Percentiles rank a stretch among this genome's conserved stretches.
Conservation (phyloP, 1,284 basidiomycete species). For the Marasmius tenuissimus region DNA sequence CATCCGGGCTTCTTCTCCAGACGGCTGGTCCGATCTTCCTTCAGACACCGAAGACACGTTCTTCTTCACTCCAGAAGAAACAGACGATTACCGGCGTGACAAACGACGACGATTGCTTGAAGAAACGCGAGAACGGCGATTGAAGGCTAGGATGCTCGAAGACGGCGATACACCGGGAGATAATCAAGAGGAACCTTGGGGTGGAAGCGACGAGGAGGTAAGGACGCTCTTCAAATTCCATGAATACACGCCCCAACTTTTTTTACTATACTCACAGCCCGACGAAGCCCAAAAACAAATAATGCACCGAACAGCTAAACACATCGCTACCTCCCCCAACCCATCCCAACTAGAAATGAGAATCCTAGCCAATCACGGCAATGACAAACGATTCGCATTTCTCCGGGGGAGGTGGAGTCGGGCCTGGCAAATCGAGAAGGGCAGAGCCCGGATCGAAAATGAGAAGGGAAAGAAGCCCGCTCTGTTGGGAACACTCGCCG, state of each 20-base stretch:
- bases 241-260: not conserved
- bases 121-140: constrained; percentile 56
- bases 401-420: constrained; percentile 71
- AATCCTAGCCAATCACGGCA: constrained; percentile 83
- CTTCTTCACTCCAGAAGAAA: constrained; percentile 68
- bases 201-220: constrained; percentile 75
- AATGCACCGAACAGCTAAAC: constrained; percentile 74
- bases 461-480: constrained; percentile 29
- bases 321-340: constrained; percentile 70
- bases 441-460: constrained; percentile 36
- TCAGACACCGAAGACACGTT: constrained; percentile 84
- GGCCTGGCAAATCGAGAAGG: constrained; percentile 58
- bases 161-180: constrained; percentile 34
- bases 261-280: constrained; percentile 46
- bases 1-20: constrained; percentile 41
- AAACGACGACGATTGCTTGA: constrained; percentile 69
- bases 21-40: constrained; percentile 79
- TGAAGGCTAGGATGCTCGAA: constrained; percentile 54
- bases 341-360: constrained; percentile 80
- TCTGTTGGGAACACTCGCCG: constrained; percentile 51
- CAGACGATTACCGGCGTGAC: constrained; percentile 61
- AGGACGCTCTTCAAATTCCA: constrained; percentile 8
- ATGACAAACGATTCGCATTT: constrained; percentile 73
- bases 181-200: constrained; percentile 56
- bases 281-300: constrained; percentile 62